Evolutionary conservation across 371 early-diverging fungal genomes (phyloP).

Genomic region (Mortierella polycephala): DNA sequence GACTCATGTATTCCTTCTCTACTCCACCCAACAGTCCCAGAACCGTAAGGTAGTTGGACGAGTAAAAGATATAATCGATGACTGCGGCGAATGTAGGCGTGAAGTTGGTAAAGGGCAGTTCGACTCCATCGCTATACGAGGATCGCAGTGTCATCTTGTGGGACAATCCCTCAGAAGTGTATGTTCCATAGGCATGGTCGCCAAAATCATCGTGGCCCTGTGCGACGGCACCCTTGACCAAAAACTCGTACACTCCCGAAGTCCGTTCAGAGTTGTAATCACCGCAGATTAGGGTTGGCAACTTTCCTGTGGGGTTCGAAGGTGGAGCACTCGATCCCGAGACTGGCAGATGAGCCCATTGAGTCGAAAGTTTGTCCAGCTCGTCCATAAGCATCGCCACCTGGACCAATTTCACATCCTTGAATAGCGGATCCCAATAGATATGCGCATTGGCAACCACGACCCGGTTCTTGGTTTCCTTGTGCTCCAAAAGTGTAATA

Average conservation of each 20-base stretch:
- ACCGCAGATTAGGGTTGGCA: slow-evolving; percentile 87
- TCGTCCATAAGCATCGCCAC: slow-evolving; percentile 96
- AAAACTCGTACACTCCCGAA: slow-evolving; percentile 94
- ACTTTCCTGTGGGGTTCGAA: slow-evolving; percentile 53
- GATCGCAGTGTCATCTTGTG: slow-evolving; percentile 86
- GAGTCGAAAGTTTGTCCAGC: slow-evolving; percentile 70
- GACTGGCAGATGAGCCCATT: slow-evolving; percentile 58
- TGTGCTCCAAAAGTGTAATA: slow-evolving; percentile 86
- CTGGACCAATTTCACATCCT: slow-evolving; percentile 99
- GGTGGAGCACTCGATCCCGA: slow-evolving; percentile 41
- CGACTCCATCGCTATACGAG: slow-evolving; percentile 80
- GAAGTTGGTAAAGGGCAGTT: slow-evolving; percentile 95
- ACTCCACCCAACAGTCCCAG: slow-evolving; percentile 89
- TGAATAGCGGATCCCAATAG: slow-evolving; percentile 94
- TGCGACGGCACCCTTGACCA: slow-evolving; percentile 73
- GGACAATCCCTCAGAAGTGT: slow-evolving; percentile 84
- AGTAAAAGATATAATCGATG: slow-evolving; percentile 98
- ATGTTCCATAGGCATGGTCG: slow-evolving; percentile 84
- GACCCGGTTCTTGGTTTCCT: slow-evolving; percentile 73
- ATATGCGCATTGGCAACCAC: slow-evolving; percentile 95
- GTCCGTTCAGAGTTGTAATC: slow-evolving; percentile 97
- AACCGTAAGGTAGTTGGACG: slow-evolving; percentile 78
- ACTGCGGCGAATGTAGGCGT: slow-evolving; percentile 93
- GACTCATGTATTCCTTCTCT: slow-evolving; percentile 81
- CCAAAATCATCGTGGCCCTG: slow-evolving; percentile 90